Evolutionary conservation across 2,329 filamentous ascomycete genomes (phyloP).

Genomic region (Grosmannia serpens): DNA sequence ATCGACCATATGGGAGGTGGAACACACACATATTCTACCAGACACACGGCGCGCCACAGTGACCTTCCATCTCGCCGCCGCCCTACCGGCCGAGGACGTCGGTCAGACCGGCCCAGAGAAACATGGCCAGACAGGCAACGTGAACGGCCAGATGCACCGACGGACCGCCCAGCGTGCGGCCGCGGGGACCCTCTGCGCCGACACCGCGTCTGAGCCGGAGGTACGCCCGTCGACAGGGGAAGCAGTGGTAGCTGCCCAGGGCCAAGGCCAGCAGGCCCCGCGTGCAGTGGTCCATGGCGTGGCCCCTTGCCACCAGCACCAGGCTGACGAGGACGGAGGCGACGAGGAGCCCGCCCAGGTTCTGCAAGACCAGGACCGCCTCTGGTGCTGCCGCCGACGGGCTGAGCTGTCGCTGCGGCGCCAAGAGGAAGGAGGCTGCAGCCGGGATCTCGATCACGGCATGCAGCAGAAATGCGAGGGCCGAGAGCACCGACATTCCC

Average conservation of each 20-base stretch:
- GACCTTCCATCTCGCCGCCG: not conserved
- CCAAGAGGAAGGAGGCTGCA: slow-evolving; percentile 32
- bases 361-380: slow-evolving; percentile 31
- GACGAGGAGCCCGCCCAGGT: slow-evolving; percentile 35
- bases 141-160: slow-evolving; percentile 33
- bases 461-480: slow-evolving; percentile 11
- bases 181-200: slow-evolving; percentile 9
- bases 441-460: slow-evolving; percentile 19
- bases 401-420: slow-evolving; percentile 31
- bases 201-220: slow-evolving; percentile 19
- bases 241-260: slow-evolving; percentile 37
- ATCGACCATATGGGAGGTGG: no score
- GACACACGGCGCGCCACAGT: no score
- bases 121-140: slow-evolving; percentile 22
- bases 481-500: not conserved
- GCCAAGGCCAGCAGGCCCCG: slow-evolving; percentile 24
- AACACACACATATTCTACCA: no score
- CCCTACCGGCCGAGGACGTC: not conserved
- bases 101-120: slow-evolving; percentile 17
- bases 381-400: slow-evolving; percentile 23
- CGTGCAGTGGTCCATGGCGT: slow-evolving; percentile 5
- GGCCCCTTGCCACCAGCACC: slow-evolving; percentile 18
- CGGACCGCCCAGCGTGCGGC: slow-evolving; percentile 31
- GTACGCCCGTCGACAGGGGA: slow-evolving; percentile 33
- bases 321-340: slow-evolving; percentile 32